Evolutionary conservation across 805 yeast genomes (phyloP).

Genomic region (Teunomyces barrocoloradensis): DNA sequence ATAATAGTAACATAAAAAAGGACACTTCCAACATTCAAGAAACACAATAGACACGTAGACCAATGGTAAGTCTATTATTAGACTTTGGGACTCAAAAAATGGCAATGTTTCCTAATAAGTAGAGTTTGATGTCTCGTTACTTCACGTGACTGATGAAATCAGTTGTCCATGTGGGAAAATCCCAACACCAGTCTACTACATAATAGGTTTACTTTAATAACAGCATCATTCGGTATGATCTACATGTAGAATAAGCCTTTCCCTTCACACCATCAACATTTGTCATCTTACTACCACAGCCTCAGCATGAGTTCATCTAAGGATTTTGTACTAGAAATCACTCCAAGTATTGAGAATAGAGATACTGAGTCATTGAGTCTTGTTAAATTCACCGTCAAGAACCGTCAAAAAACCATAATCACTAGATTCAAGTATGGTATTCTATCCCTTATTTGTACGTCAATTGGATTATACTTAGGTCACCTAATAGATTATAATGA

Average conservation of each 20-base stretch:
- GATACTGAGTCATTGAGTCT: constrained; percentile 11
- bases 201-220: neutral
- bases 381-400: constrained; percentile 18
- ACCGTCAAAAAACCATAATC: constrained; percentile 5
- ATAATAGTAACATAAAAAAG: too few relatives aligned
- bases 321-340: constrained; percentile 27
- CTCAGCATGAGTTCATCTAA: constrained; percentile 28
- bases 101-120: too few relatives aligned
- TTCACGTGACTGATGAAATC: neutral
- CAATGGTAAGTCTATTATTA: too few relatives aligned
- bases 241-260: constrained; percentile 8
- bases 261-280: neutral
- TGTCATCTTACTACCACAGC: neutral
- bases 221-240: constrained; percentile 5
- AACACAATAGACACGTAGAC: neutral
- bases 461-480: neutral
- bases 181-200: neutral
- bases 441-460: neutral
- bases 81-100: too few relatives aligned
- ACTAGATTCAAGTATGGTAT: neutral
- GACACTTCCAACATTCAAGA: too few relatives aligned
- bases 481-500: neutral
- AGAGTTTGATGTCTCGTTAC: neutral
- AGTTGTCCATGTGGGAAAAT: neutral
- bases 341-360: constrained; percentile 17